Evolutionary conservation across 257 asterid species (phyloP), one percentile per base, ranked within the genome.

Genomic region (Eucommia ulmoides): DNA sequence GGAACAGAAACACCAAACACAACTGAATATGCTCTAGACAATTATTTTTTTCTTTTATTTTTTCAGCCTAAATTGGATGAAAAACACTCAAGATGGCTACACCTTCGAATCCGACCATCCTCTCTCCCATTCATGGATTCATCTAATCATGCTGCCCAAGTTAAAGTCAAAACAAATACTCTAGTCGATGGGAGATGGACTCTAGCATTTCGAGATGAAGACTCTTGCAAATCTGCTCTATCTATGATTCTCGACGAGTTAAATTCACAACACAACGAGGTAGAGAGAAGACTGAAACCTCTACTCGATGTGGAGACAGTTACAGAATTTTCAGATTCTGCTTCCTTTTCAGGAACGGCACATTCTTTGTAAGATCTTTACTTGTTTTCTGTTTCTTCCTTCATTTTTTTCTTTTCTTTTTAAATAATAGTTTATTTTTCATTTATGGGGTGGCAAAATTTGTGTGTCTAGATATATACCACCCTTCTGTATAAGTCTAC

Each of bases 101-200:
- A 91, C 74, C 94, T 89, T 26, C 84, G 93, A 63, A 81, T 89
- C 46, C 98, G 93, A 23, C 93, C 96, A 14, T 69, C 92, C 15
- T 59, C 88, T 19, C 74, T 80, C 47, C 93, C 96, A 21, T 66
- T 61, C 49, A 41, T 64, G 10, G 96, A 76, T 49, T 48, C 74
- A 23, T 60, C 69, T 3, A 80, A 72, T 45, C 41, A 64, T 25
- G 54, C 72, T n/a, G 51, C 66, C 52, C 70, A 56, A 24, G 82
- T 79, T 33, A 81, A 72, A 72, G 78, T 67, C 25, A 83, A 78
- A 74, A 57, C 88, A 1, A 91, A 76, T 65, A 69, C 71, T 41
- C 59, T 86, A 70, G 93, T 83, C 20, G 94, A 86, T 58, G 98
- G 96, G 69, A 76, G 96, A 66, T 85, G 98, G 98, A 91, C 96